Evolutionary conservation across 2,329 filamentous ascomycete genomes (phyloP), one percentile per base, ranked within the genome.

Genomic region (Aphanocladium album): DNA sequence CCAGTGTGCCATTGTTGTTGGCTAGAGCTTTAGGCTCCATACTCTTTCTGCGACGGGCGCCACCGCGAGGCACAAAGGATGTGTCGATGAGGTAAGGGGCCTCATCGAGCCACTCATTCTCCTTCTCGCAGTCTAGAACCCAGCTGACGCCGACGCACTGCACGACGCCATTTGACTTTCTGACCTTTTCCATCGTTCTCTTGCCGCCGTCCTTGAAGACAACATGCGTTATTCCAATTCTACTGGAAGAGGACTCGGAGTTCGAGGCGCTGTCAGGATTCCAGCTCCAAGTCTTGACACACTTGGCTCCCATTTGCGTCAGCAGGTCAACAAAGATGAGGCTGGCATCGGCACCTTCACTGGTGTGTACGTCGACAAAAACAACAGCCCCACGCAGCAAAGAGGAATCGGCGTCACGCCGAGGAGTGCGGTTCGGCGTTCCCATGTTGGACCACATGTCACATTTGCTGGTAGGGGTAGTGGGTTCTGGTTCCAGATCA

Each of bases 131-230:
- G 67, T 96, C 91, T 64, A 96, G 81, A 59, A 95, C 89, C 91
- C 91, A 96, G 65, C 87, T 87, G 51, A 96, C 89, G 54, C 91
- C 91, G 60, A 96, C 91, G 74, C 91, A 96, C 67, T 90, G 87
- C 41, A 96, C 89, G 33, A 90, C 79, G 6, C 90, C 90, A 16
- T 83, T 81, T 43, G 84, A 87, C 67, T 88, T 83, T 61, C 86
- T 81, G 7, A 93, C 88, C 74, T 92, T 96, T 70, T 96, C 88
- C 65, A 96, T 75, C 0, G 91, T 96, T 27, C 88, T 81, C 69
- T 88, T 87, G 46, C 87, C 87, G 50, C 92, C 92, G 69, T 96
- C 92, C 72, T 96, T 96, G 79, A 87, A 96, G 7, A 96, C 85
- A 8, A 96, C 89, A 69, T 96, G 92, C 0, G 91, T 96, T 67